Conservation (phyloP, 2,329 filamentous ascomycete genomes). For the Acrodontium crateriforme region DNA sequence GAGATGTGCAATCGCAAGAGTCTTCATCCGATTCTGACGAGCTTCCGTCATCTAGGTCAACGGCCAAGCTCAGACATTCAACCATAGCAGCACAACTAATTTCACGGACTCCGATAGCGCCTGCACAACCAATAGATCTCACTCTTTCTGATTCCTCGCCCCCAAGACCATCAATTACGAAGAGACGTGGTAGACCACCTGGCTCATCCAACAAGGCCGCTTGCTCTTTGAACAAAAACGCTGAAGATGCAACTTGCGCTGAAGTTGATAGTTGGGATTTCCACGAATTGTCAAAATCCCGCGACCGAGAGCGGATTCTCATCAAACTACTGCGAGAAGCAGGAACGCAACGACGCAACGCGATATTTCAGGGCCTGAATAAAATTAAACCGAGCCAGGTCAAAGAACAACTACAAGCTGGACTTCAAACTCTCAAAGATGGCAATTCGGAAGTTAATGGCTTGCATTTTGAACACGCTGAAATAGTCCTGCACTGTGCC, state of each 20-base stretch:
- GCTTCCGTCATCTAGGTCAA: not conserved
- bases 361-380: too few relatives aligned
- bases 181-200: too few relatives aligned
- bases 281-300: slow-evolving; percentile 22
- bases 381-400: too few relatives aligned
- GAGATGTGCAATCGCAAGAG: too few relatives aligned
- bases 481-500: slow-evolving; percentile 4
- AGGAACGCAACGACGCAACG: slow-evolving; percentile 6
- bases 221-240: too few relatives aligned
- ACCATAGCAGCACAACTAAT: too few relatives aligned
- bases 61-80: too few relatives aligned
- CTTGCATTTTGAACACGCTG: not conserved
- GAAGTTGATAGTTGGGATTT: slow-evolving; percentile 22
- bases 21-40: slow-evolving; percentile 1
- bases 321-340: slow-evolving; percentile 27
- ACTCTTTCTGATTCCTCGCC: too few relatives aligned
- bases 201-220: too few relatives aligned
- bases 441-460: not conserved
- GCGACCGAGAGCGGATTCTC: slow-evolving; percentile 31
- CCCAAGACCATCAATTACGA: too few relatives aligned
- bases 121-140: too few relatives aligned
- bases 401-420: slow-evolving; percentile 1
- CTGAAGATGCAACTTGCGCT: slow-evolving; percentile 8
- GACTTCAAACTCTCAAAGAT: not conserved
- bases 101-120: too few relatives aligned